Evolutionary conservation across 1,284 basidiomycete genomes (phyloP).

Genomic region (Pseudozyma thailandica): DNA sequence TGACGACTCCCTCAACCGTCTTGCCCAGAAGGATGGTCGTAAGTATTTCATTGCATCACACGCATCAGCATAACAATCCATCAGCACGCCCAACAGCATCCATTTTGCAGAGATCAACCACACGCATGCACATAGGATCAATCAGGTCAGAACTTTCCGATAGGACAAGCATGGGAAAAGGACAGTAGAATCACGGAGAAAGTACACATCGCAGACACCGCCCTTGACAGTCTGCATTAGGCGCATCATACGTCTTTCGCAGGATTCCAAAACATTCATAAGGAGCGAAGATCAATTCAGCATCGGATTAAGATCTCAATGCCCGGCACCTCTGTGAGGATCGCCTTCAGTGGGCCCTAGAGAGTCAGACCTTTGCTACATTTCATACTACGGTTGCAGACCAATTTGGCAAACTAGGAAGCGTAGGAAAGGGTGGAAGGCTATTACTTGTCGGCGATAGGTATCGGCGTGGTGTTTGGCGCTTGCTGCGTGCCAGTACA

Average conservation of each 20-base stretch:
- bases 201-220: constrained; percentile 16
- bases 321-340: constrained; percentile 25
- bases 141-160: no score
- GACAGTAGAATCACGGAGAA: no score
- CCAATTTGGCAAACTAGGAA: neutral
- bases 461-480: neutral
- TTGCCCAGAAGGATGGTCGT: constrained; percentile 95
- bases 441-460: neutral
- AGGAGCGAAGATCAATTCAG: constrained; percentile 59
- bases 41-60: constrained; percentile 71
- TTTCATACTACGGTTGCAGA: neutral
- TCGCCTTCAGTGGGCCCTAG: constrained; percentile 52
- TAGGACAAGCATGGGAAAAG: neutral
- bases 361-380: constrained; percentile 67
- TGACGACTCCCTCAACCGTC: constrained; percentile 95
- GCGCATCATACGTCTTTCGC: constrained; percentile 50
- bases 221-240: constrained; percentile 66
- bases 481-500: neutral
- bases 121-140: no score
- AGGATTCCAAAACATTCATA: constrained; percentile 64
- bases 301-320: constrained; percentile 66
- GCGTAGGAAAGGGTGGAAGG: neutral
- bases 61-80: constrained; percentile 1
- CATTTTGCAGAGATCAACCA: no score
- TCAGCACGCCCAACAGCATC: neutral